A percentile compares a stretch with the other conserved stretches of the same genome.
Evolutionary conservation across 345 rosid species (phyloP).

Genomic region (Clarkia xantiana): DNA sequence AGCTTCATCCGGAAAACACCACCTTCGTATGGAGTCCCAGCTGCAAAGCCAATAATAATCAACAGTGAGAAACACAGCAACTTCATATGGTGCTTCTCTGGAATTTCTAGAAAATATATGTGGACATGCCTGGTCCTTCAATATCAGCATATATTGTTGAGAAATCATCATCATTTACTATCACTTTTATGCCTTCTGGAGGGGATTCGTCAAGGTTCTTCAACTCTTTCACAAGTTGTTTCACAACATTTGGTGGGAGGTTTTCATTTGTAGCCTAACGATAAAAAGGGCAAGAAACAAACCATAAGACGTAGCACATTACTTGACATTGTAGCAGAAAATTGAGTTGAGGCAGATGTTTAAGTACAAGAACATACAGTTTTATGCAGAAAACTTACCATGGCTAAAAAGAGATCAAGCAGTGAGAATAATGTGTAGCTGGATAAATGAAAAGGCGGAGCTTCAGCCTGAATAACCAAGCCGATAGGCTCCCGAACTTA

Average conservation of each 20-base stretch:
- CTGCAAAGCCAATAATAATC: constrained; percentile 23
- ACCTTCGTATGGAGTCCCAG: constrained; percentile 95
- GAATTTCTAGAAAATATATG: constrained; percentile 2
- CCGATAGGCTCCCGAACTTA: no score
- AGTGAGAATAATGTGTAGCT: no score
- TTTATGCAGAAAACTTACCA: no score
- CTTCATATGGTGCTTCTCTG: no score
- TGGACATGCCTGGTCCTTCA: constrained; percentile 85
- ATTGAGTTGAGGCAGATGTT: no score
- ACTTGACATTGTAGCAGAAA: no score
- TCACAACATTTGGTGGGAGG: constrained; percentile 94
- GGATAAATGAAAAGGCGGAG: no score
- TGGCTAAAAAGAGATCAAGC: no score
- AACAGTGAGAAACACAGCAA: not conserved
- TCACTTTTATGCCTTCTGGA: constrained; percentile 95
- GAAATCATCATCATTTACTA: constrained; percentile 83
- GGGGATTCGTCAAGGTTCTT: constrained; percentile 96
- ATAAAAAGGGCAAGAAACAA: not conserved
- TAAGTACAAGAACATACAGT: no score
- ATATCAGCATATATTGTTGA: constrained; percentile 89
- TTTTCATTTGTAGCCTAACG: constrained; percentile 92
- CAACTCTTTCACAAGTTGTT: constrained; percentile 91
- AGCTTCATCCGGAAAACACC: constrained; percentile 96
- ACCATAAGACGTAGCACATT: not conserved
- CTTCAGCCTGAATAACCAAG: no score